Evolutionary conservation across 305 asterid species (phyloP), one percentile per base, ranked within the genome.

Genomic region (Stenogyne calaminthoides): DNA sequence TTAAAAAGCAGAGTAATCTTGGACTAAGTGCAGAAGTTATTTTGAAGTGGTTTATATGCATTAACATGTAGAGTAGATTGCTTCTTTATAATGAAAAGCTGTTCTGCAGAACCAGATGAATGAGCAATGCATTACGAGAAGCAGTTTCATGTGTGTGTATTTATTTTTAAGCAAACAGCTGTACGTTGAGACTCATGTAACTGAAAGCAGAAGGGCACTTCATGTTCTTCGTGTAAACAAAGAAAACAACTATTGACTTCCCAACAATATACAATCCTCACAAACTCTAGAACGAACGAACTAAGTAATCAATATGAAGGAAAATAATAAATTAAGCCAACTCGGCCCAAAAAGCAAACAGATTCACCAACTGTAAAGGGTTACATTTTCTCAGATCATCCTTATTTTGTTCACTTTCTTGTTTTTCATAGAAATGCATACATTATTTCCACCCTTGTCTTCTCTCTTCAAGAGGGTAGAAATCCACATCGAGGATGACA

Each of bases 11-110:
- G 25, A 59, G 60, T 47, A 51, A 42, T 49, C 40, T 9, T 55
- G 58, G 59, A 76, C 19, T 20, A 49, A 57, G 64, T 11, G 22
- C 54, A 75, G 64, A 46, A 56, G 64, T 29, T 14, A 27, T 40
- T 70, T 47, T 36, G 27, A 47, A 27, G 29, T 62, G 39, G 62
- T 47, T 7, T 7, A 7, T 34, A 68, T 36, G 65, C 70, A 63
- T 37, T 46, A 32, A 52, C 37, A 61, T 10, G 34, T 39, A 64
- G 68, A 51, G 37, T 69, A 69, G 14, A 56, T 70, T 56, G 34
- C 74, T 59, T 46, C n/a, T 37, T 70, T 39, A 74, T 44, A 74
- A 27, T 60, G 74, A 40, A 69, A 62, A 63, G 7, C 18, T 7
- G 54, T 52, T 36, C 22, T 15, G 16, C 49, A 46, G 73, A 73